Base-by-base conservation (phyloP, 2,329 filamentous ascomycete species). In the Penicillium freii region DNA sequence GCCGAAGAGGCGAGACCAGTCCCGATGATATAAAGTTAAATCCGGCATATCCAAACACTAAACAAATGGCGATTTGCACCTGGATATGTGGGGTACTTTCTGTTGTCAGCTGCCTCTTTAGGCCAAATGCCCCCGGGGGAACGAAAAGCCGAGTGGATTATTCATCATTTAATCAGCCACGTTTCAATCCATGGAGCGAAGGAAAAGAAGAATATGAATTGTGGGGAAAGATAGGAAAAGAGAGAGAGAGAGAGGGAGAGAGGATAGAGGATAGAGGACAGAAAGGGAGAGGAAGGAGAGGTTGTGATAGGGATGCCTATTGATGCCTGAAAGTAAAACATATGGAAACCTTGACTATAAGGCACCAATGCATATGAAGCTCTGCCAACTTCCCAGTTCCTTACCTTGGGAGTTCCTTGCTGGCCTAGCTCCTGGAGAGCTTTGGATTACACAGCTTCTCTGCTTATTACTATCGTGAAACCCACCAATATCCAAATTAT, bases 1-100 rank as follows among this genome's bases (percentile, higher is more conserved):
- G 62, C 64, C 63, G 64, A 66, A 21, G 40, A 58, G 54, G n/a
- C 62, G 63, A 66, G 27, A 39, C 21, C 23, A 47, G 9, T 40
- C 27, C 52, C 54, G 19, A 52, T 54, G 23, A 23, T 43, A 50
- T 44, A 63, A 61, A 59, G 58, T 59, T 56, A 63, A 57, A 58
- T 40, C 6, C 47, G 51, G 36, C 27, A 45, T 8, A 6, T 33
- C 29, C 29, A n/a, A 17, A 38, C 19, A 13, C 21, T 15, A 39
- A 36, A 13, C 11, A 39, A 39, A 39, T 27, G 23, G 11, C 4
- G 17, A 38, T 21, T 34, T 23, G n/a, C 10, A 29, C 31, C 17
- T 51, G 46, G 10, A 29, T 38, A 56, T 56, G 53, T 56, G 53
- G 46, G 53, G 52, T 10, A 10, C 5, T 21, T 21, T 23, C 8